Evolutionary conservation across 2,329 filamentous ascomycete genomes (phyloP).

Genomic region (Alternaria gaisen): DNA sequence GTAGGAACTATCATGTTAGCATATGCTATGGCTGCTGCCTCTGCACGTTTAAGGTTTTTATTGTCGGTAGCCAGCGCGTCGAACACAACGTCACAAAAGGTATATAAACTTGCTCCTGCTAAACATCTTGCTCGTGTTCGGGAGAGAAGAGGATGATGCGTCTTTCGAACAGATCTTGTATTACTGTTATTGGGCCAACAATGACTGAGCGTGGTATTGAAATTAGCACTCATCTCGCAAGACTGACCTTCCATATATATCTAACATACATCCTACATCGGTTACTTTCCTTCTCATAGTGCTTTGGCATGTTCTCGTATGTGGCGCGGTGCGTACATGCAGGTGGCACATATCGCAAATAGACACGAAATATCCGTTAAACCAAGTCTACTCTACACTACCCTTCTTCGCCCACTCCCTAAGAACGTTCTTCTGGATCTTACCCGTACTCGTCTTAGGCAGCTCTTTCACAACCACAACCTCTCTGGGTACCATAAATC

Average conservation of each 20-base stretch:
- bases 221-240: neutral
- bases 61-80: neutral
- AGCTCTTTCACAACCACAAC: slow-evolving; percentile 84
- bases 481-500: slow-evolving; percentile 83
- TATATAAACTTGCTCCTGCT: neutral
- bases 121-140: neutral
- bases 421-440: slow-evolving; percentile 93
- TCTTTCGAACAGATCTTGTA: neutral
- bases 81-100: neutral
- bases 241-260: neutral
- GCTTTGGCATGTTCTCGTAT: neutral
- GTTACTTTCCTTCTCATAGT: neutral
- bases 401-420: slow-evolving; percentile 77
- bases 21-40: neutral
- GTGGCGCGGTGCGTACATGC: neutral
- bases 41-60: neutral
- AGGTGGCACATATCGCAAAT: neutral
- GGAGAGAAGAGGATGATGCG: neutral
- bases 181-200: neutral
- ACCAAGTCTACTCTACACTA: slow-evolving; percentile 45
- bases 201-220: neutral
- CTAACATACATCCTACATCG: too few species aligned
- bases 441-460: slow-evolving; percentile 96
- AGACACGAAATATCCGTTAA: neutral
- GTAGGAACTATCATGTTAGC: neutral